Percentiles rank a stretch among this genome's conserved stretches.
phyloP scores from a whole-genome alignment of 225 moss, liverwort and hornwort species.

The Straminergon stramineum region DNA sequence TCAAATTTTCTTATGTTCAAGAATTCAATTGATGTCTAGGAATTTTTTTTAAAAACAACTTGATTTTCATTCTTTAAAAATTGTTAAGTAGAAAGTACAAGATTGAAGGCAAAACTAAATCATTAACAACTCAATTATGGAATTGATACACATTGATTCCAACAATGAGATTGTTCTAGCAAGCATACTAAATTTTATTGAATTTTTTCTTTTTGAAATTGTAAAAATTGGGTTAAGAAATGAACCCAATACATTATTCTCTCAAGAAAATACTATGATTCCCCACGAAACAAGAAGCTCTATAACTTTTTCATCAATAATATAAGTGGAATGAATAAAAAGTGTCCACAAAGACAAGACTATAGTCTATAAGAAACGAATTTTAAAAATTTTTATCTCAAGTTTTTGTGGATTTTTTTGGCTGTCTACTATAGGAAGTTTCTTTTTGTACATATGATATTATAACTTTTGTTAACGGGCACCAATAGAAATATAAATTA shows the following conservation, averaged over 20 bases:
- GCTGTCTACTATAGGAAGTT: accelerated
- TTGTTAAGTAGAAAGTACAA: background rate
- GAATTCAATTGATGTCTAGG: background rate
- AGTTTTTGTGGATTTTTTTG: accelerated
- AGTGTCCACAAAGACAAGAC: background rate
- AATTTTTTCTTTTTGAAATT: background rate
- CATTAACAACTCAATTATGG: background rate
- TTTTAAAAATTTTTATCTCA: background rate
- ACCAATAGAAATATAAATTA: too few relatives aligned
- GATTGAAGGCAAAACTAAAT: background rate
- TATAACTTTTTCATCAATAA: background rate
- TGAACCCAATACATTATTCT: background rate
- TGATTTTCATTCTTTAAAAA: background rate
- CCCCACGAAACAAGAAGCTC: background rate
- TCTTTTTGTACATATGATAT: accelerated
- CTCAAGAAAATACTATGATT: background rate
- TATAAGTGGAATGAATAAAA: background rate
- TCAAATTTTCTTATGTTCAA: accelerated
- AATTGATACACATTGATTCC: background rate
- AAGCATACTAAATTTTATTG: background rate
- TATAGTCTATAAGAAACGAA: background rate
- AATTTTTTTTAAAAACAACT: background rate
- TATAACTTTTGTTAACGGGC: background rate
- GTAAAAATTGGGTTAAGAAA: too few relatives aligned
- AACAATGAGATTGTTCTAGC: background rate